Percentiles rank a stretch among this genome's conserved stretches.
Conservation (phyloP, 2,329 filamentous ascomycete genomes). For the Pyrenochaeta sp. region DNA sequence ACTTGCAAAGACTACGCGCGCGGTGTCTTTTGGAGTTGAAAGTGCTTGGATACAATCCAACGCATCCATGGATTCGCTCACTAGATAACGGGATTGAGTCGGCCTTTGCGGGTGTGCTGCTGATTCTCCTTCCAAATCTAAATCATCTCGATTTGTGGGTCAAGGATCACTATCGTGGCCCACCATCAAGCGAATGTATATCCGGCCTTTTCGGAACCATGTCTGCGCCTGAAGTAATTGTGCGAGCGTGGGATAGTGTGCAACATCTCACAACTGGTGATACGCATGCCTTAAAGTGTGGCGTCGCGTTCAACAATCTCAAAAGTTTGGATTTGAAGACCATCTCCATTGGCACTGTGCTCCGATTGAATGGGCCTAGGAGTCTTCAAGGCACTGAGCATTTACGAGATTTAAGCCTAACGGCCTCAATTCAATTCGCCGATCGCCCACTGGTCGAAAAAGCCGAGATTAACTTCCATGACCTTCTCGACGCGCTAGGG, state of each 20-base stretch:
- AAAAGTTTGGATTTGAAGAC: constrained; percentile 21
- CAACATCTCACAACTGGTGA: constrained; percentile 23
- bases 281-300: constrained; percentile 22
- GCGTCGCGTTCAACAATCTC: constrained; percentile 20
- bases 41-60: constrained; percentile 14
- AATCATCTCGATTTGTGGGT: constrained; percentile 26
- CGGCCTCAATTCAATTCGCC: constrained; percentile 25
- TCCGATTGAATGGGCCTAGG: constrained; percentile 32
- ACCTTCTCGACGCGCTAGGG: constrained; percentile 29
- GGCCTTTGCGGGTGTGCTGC: constrained; percentile 28
- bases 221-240: constrained; percentile 9
- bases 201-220: constrained; percentile 29
- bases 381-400: constrained; percentile 26
- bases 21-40: constrained; percentile 15
- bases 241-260: constrained; percentile 14
- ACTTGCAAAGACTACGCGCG: constrained; percentile 17
- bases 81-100: constrained; percentile 34
- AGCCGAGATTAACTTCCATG: constrained; percentile 21
- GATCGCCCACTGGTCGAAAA: constrained; percentile 20
- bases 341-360: constrained; percentile 22
- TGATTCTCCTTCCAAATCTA: constrained; percentile 29
- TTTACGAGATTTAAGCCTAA: constrained; percentile 19
- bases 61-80: constrained; percentile 25
- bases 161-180: constrained; percentile 25
- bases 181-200: constrained; percentile 26